phyloP scores from a whole-genome alignment of 345 rosid species.

The Brassica nigra region DNA sequence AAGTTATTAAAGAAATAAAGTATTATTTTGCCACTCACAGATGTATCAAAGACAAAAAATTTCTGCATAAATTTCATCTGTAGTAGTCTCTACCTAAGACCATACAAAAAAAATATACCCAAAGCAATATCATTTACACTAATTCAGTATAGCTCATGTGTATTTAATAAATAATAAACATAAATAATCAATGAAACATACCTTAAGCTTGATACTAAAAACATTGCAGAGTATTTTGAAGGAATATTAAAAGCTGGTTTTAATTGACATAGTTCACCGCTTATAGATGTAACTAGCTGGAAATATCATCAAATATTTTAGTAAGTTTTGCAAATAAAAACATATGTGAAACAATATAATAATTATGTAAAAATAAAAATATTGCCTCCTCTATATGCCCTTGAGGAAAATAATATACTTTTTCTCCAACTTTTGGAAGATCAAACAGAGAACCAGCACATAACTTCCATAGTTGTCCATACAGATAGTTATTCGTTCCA shows the following conservation, averaged over 20 bases:
- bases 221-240: not conserved
- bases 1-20: no score
- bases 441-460: no score
- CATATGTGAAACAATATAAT: no score
- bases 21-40: not conserved
- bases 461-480: no score
- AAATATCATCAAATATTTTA: not conserved
- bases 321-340: not conserved
- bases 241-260: not conserved
- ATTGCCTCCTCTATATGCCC: no score
- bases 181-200: not conserved
- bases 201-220: not conserved
- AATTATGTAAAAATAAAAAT: no score
- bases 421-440: no score
- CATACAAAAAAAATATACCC: not conserved
- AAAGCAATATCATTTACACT: not conserved
- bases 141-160: not conserved
- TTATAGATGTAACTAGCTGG: not conserved
- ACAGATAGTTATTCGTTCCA: not conserved
- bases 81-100: not conserved
- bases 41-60: not conserved
- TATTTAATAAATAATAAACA: not conserved
- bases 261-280: not conserved
- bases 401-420: no score
- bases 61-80: not conserved